Evolutionary conservation across 2,329 filamentous ascomycete species (phyloP), one percentile per base, ranked within the genome.

Genomic region (Chaetomium sp.): DNA sequence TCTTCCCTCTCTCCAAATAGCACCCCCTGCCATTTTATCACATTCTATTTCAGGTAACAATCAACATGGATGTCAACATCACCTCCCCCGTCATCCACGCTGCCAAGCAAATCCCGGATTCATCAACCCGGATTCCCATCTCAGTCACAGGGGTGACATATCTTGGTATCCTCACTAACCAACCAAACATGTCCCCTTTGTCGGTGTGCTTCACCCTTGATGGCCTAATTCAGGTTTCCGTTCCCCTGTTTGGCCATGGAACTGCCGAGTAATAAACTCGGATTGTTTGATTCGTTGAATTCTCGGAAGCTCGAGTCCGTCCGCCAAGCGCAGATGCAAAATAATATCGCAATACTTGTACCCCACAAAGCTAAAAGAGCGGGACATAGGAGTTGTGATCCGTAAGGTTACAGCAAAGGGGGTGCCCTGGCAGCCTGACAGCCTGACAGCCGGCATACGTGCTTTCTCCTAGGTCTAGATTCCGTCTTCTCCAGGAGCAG

Each of bases 251-350:
- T 42, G 47, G 62, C 21, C 12, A n/a, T 38, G 13, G 7, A 56
- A 60, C 51, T 60, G 42, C 62, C 56, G 62, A 49, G 50, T 60
- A 59, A 56, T 59, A 13, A 60, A 51, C n/a, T 38, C 4, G 12
- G 27, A 29, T 16, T 55, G 12, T 33, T 13, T 64, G 38, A 57
- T 60, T 64, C 25, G 57, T 23, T 27, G 29, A 4, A 27, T 25
- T n/a, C 45, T 42, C 61, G 23, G 64, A 63, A 42, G 38, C 42
- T 38, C 21, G 38, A 21, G 33, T 66, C 64, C 64, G 57, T 50
- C 29, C 25, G 35, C 49, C 33, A 27, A 45, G n/a, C 31, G 21
- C 2, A 54, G 6, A 60, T 12, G 13, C n/a, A n/a, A 13, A 13
- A 27, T 21, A 33, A 56, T 56, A 23, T 47, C 50, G 35, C 21